These are phyloP conservation scores for Saitozyma sp. DNA, from an alignment of 768 basidiomycete species.

Conservation along the genomic window DNA sequence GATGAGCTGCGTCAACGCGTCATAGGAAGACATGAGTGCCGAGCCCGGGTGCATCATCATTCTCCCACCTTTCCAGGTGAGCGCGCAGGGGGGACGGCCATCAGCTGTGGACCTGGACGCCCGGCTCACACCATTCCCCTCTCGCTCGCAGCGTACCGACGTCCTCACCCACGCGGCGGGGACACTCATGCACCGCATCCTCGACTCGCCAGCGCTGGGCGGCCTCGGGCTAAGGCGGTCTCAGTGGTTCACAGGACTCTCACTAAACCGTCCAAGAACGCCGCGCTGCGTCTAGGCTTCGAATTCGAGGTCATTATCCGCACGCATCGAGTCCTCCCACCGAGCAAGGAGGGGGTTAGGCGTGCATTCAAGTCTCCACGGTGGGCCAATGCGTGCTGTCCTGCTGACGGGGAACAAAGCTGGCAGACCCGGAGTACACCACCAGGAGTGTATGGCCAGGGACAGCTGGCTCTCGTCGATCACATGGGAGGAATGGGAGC, in stretches of 20 bases:
- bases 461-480: conserved; percentile 35
- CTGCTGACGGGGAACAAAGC: conserved; percentile 2
- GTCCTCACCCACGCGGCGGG: conserved; percentile 41
- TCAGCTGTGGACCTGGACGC: too few species aligned
- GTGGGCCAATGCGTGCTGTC: background rate
- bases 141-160: conserved; percentile 29
- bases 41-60: conserved; percentile 41
- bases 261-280: conserved; percentile 24
- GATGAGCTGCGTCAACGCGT: conserved; percentile 27
- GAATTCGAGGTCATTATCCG: conserved; percentile 30
- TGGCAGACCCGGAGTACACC: conserved; percentile 24
- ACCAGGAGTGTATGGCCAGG: conserved; percentile 16
- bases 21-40: conserved; percentile 21
- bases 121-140: too few species aligned
- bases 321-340: conserved; percentile 24
- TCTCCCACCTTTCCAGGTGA: conserved; percentile 37
- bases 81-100: background rate
- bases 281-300: conserved; percentile 36
- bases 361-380: conserved; percentile 10
- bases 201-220: conserved; percentile 25
- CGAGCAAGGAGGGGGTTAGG: conserved; percentile 19
- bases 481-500: conserved; percentile 42
- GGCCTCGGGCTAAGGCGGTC: conserved; percentile 31
- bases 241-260: conserved; percentile 38
- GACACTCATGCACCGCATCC: conserved; percentile 30